Evolutionary conservation across 2,329 filamentous ascomycete genomes (phyloP).

Genomic region (Fusarium sp.): DNA sequence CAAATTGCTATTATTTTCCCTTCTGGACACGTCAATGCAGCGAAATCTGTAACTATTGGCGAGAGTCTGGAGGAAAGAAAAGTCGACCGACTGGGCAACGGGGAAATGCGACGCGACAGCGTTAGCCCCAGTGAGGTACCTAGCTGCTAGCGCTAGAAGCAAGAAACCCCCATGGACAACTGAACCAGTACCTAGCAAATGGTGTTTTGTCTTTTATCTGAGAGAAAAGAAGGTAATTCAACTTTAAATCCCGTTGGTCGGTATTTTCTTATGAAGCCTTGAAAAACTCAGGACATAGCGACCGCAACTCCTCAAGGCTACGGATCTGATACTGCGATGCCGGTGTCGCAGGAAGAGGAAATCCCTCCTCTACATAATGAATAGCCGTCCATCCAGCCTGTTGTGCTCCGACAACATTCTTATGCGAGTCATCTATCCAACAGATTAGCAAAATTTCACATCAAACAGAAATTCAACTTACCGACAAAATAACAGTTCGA

Average conservation of each 20-base stretch:
- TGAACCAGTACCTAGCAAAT: no score
- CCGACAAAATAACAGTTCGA: slow-evolving; percentile 90
- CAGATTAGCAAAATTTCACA: background rate
- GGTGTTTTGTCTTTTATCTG: background rate
- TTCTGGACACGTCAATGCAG: no score
- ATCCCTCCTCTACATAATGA: slow-evolving; percentile 83
- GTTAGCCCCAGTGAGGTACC: no score
- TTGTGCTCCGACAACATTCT: slow-evolving; percentile 81
- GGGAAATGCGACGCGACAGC: no score
- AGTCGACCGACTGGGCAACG: no score
- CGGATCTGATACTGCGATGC: slow-evolving; percentile 80
- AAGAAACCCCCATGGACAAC: no score
- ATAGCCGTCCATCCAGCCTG: slow-evolving; percentile 87
- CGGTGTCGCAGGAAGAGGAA: slow-evolving; percentile 69
- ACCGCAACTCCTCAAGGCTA: slow-evolving; percentile 79
- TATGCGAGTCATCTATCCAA: slow-evolving; percentile 79
- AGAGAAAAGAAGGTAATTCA: background rate
- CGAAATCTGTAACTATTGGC: no score
- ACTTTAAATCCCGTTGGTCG: background rate
- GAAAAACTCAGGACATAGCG: slow-evolving; percentile 85
- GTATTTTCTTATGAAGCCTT: slow-evolving; percentile 54
- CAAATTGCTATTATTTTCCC: no score
- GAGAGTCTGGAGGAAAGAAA: no score
- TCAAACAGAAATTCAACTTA: slow-evolving; percentile 55
- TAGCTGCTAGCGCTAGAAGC: no score